These are phyloP conservation scores for Puccinia triticina DNA, from an alignment of 1,284 basidiomycete genomes.

Conservation along the genomic window DNA sequence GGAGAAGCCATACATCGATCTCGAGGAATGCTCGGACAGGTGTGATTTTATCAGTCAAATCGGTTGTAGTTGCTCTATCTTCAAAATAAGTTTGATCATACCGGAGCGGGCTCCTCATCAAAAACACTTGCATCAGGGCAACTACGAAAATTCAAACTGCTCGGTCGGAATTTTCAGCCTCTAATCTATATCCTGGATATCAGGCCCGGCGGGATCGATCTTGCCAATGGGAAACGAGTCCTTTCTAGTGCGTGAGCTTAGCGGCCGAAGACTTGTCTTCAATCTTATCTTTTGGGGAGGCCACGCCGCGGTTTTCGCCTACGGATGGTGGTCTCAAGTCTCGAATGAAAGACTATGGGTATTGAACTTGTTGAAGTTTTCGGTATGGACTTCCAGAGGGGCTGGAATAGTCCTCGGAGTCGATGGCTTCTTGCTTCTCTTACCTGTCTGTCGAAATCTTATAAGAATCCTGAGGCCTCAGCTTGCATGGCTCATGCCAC, in stretches of 20 bases:
- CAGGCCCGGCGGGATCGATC: not conserved
- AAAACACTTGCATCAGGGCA: not conserved
- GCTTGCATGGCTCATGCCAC: conserved; percentile 44
- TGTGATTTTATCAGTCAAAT: not conserved
- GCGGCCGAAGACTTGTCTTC: conserved; percentile 33
- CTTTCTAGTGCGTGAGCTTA: conserved; percentile 35
- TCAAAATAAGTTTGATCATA: not conserved
- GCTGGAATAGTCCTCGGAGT: conserved; percentile 43
- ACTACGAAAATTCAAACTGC: not conserved
- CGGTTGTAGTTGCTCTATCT: not conserved
- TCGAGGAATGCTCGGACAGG: conserved; percentile 13
- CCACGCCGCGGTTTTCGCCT: conserved; percentile 34
- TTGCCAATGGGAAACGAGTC: conserved; percentile 10
- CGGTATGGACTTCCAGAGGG: conserved; percentile 48
- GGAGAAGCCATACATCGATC: not conserved
- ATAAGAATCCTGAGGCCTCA: conserved; percentile 44
- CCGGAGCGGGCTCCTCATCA: conserved; percentile 24
- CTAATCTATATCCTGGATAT: not conserved
- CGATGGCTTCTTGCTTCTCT: conserved; percentile 37
- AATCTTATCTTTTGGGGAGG: conserved; percentile 46
- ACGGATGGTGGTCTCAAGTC: conserved; percentile 37
- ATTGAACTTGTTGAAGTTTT: conserved; percentile 42
- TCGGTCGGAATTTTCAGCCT: not conserved
- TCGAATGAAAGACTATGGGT: conserved; percentile 35
- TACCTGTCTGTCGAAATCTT: conserved; percentile 42